Percentiles rank a stretch among this genome's conserved stretches.
Evolutionary conservation across 2,329 filamentous ascomycete genomes (phyloP).

Genomic region (Alternaria atra): DNA sequence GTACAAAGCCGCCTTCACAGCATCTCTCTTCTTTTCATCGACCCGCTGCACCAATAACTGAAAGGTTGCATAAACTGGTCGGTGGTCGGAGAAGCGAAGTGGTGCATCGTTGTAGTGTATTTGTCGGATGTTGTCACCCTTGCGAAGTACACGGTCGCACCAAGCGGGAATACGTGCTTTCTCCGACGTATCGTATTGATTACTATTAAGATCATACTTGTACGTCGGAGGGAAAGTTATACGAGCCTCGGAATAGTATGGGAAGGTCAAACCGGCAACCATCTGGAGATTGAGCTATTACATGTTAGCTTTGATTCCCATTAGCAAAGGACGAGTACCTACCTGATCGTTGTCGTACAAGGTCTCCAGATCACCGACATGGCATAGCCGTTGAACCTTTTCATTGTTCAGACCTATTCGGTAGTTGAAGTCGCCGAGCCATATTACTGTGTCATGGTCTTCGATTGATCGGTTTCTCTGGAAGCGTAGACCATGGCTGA

Average conservation of each 20-base stretch:
- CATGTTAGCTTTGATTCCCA: slow-evolving; percentile 32
- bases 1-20: slow-evolving; percentile 79
- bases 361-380: slow-evolving; percentile 75
- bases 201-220: slow-evolving; percentile 89
- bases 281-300: slow-evolving; percentile 88
- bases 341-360: slow-evolving; percentile 93
- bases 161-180: slow-evolving; percentile 95
- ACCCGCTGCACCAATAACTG: slow-evolving; percentile 83
- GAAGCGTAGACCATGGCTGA: slow-evolving; percentile 86
- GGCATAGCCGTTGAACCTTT: slow-evolving; percentile 76
- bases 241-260: slow-evolving; percentile 87
- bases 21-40: slow-evolving; percentile 76
- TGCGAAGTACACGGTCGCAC: slow-evolving; percentile 92
- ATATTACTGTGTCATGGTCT: slow-evolving; percentile 86
- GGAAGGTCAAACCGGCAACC: slow-evolving; percentile 89
- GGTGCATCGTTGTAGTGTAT: slow-evolving; percentile 83
- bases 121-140: slow-evolving; percentile 84
- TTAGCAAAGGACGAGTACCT: slow-evolving; percentile 22
- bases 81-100: slow-evolving; percentile 90
- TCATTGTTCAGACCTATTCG: slow-evolving; percentile 87
- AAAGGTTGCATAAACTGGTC: slow-evolving; percentile 93
- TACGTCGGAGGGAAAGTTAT: slow-evolving; percentile 94
- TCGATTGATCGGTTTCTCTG: slow-evolving; percentile 90
- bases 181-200: slow-evolving; percentile 92
- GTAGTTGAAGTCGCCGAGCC: slow-evolving; percentile 99